Evolutionary conservation across 208 protist species (phyloP).

Genomic region (Porcisia hertigi): DNA sequence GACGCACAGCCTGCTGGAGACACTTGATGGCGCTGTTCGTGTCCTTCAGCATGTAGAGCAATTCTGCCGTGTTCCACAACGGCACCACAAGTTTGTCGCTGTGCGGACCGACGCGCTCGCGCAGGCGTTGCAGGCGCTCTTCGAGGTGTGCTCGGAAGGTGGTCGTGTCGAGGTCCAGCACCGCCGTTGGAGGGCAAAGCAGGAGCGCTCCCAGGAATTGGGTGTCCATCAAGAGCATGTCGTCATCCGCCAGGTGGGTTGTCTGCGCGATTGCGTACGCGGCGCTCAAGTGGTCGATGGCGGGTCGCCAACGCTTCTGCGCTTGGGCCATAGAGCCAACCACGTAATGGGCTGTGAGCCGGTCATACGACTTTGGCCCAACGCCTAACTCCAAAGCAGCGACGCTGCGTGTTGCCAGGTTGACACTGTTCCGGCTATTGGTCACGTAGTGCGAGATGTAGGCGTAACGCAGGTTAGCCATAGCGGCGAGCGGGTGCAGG

Average conservation of each 20-base stretch:
- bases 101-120: constrained; percentile 34
- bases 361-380: constrained; percentile 31
- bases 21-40: constrained; percentile 30
- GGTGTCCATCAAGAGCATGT: constrained; percentile 31
- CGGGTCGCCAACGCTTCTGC: constrained; percentile 45
- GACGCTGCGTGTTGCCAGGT: constrained; percentile 35
- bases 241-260: constrained; percentile 31
- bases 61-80: constrained; percentile 51
- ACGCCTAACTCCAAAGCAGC: constrained; percentile 32
- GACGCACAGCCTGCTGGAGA: constrained; percentile 39
- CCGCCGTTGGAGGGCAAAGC: constrained; percentile 33
- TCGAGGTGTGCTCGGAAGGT: constrained; percentile 19
- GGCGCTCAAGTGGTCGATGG: constrained; percentile 57
- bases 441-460: constrained; percentile 19
- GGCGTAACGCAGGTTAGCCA: constrained; percentile 40
- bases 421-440: constrained; percentile 35
- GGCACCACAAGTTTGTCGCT: constrained; percentile 37
- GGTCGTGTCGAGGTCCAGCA: constrained; percentile 35
- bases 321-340: constrained; percentile 24
- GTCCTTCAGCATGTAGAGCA: constrained; percentile 50
- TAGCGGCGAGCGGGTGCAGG: constrained; percentile 48
- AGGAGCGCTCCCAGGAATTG: constrained; percentile 47
- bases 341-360: constrained; percentile 35
- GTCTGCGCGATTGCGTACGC: constrained; percentile 48
- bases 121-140: constrained; percentile 19